Conservation (phyloP, 2,329 filamentous ascomycete genomes). For the Ophiocordyceps robertsii region DNA sequence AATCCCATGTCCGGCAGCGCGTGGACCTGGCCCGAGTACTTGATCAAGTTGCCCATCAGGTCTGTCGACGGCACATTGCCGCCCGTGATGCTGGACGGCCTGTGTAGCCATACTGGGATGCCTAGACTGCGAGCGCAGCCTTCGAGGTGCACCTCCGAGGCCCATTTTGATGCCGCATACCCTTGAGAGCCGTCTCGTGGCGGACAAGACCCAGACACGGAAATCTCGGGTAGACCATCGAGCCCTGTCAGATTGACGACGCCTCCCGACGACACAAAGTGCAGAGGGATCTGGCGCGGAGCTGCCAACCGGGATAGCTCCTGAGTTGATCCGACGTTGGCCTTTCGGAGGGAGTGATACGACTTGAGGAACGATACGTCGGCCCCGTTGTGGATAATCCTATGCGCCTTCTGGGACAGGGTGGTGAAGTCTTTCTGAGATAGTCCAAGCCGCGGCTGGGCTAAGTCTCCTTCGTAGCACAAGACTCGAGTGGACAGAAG, state of each 20-base stretch:
- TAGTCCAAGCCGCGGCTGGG: conserved; percentile 10
- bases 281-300: conserved; percentile 11
- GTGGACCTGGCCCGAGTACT: not conserved
- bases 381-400: conserved; percentile 42
- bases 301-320: conserved; percentile 17
- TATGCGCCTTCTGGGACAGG: conserved; percentile 8
- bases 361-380: conserved; percentile 21
- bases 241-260: conserved; percentile 1
- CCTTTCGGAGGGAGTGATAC: conserved; percentile 18
- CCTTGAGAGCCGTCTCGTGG: conserved; percentile 14
- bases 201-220: conserved; percentile 3
- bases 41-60: not conserved
- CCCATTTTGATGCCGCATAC: conserved; percentile 21
- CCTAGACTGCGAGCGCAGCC: not conserved
- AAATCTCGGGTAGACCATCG: conserved; percentile 3
- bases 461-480: conserved; percentile 14
- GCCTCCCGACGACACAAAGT: conserved; percentile 15
- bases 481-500: conserved; percentile 5
- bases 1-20: not conserved
- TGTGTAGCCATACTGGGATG: not conserved
- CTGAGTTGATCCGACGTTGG: conserved; percentile 22
- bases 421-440: conserved; percentile 1
- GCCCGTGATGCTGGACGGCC: not conserved
- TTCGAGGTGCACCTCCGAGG: conserved; percentile 17
- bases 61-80: not conserved